Evolutionary conservation across 306 rosid genomes (phyloP).

Genomic region (Pterocarpus macrocarpus): DNA sequence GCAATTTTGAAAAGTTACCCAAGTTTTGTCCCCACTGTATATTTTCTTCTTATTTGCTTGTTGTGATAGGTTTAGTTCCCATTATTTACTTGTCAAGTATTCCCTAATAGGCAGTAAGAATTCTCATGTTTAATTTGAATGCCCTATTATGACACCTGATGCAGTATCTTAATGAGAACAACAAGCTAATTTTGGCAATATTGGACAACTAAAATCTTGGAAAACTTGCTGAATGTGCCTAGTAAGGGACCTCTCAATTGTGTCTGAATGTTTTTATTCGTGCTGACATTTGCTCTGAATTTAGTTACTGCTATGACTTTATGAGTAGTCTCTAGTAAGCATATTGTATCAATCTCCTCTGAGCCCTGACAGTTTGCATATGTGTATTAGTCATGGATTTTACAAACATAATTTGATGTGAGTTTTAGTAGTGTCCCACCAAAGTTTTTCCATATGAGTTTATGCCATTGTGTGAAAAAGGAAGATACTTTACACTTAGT

Average conservation of each 20-base stretch:
- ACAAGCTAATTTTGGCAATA: slow-evolving; percentile 91
- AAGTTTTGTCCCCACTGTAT: background rate
- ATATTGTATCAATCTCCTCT: background rate
- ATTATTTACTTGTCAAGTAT: too few relatives aligned
- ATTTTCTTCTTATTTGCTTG: background rate
- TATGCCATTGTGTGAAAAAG: background rate
- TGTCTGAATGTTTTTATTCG: slow-evolving; percentile 4
- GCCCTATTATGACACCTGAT: slow-evolving; percentile 36
- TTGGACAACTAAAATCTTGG: slow-evolving; percentile 96
- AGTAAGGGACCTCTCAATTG: slow-evolving; percentile 61
- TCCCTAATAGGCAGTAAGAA: background rate
- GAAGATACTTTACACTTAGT: too few relatives aligned
- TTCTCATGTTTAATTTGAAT: slow-evolving; percentile 34
- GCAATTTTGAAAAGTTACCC: background rate
- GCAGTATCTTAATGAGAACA: slow-evolving; percentile 97
- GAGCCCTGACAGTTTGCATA: background rate
- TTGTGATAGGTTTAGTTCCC: too few relatives aligned
- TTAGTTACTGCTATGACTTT: background rate
- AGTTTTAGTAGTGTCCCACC: background rate
- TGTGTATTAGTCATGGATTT: background rate
- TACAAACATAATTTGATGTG: background rate
- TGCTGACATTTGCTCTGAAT: slow-evolving; percentile 4
- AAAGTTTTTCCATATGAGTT: background rate
- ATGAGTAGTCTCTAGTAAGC: too few relatives aligned
- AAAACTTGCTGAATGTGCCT: slow-evolving; percentile 98